Evolutionary conservation across 2,329 filamentous ascomycete genomes (phyloP).

Genomic region (Lachnellula cervina): DNA sequence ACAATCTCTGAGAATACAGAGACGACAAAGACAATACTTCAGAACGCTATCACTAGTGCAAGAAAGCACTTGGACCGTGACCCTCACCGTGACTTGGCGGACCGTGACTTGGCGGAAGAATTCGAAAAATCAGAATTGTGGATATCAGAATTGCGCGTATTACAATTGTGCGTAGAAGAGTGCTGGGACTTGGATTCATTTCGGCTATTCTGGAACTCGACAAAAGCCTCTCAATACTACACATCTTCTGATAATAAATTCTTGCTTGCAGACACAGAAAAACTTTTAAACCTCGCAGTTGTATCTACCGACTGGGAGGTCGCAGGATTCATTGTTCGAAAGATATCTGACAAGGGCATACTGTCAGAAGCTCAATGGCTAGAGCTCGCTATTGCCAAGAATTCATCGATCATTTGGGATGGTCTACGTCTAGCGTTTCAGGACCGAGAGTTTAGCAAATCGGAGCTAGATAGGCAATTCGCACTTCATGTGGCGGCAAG

Average conservation of each 20-base stretch:
- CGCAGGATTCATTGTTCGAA: neutral
- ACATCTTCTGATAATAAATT: neutral
- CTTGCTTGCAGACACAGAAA: neutral
- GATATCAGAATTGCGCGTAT: too few relatives aligned
- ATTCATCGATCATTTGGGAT: neutral
- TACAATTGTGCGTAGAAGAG: neutral
- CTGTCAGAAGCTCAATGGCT: neutral
- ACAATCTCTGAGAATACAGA: neutral
- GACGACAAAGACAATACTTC: neutral
- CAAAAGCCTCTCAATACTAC: neutral
- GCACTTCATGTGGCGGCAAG: neutral
- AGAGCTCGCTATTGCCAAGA: neutral
- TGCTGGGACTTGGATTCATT: neutral
- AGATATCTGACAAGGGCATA: neutral
- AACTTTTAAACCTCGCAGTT: neutral
- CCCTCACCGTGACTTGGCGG: too few relatives aligned
- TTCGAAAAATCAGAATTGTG: too few relatives aligned
- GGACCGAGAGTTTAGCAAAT: neutral
- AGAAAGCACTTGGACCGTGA: too few relatives aligned
- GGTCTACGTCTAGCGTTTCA: neutral
- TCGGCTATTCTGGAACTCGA: neutral
- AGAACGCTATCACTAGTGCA: neutral
- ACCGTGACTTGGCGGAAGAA: too few relatives aligned
- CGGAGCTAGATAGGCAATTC: neutral
- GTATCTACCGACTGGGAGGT: neutral